A percentile compares a stretch with the other conserved stretches of the same genome.
phyloP scores from a whole-genome alignment of 2,329 filamentous ascomycete genomes.

The Ophiosphaerella narmari region DNA sequence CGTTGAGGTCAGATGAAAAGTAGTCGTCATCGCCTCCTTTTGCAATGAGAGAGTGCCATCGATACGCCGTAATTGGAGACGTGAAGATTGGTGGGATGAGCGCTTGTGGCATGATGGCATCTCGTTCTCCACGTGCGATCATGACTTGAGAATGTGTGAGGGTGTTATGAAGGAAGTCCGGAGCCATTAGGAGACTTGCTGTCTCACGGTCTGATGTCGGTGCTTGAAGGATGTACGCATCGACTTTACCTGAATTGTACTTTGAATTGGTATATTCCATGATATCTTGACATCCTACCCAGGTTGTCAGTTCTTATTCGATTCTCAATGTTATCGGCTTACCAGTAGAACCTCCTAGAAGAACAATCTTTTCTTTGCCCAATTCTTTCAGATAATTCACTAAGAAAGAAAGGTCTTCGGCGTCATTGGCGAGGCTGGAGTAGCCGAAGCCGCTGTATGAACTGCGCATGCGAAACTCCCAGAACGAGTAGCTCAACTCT shows the following conservation, averaged over 20 bases:
- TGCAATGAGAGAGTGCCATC: conserved; percentile 19
- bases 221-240: conserved; percentile 18
- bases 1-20: conserved; percentile 19
- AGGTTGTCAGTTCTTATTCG: background rate
- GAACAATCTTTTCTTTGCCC: conserved; percentile 9
- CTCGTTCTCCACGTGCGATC: conserved; percentile 8
- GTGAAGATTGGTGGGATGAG: conserved; percentile 15
- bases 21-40: conserved; percentile 23
- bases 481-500: conserved; percentile 11
- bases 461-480: conserved; percentile 25
- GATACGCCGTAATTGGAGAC: conserved; percentile 20
- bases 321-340: background rate
- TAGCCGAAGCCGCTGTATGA: conserved; percentile 24
- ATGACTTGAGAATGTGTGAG: conserved; percentile 10
- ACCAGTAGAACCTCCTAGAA: conserved; percentile 17
- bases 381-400: conserved; percentile 11
- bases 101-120: conserved; percentile 8
- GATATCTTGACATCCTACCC: conserved; percentile 15
- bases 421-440: conserved; percentile 22
- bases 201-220: conserved; percentile 23
- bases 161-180: conserved; percentile 4
- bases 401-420: conserved; percentile 15
- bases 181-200: conserved; percentile 16
- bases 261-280: conserved; percentile 11
- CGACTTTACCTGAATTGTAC: background rate